Percentiles rank a stretch among this genome's conserved stretches.
These are phyloP conservation scores for Leccinum boreale DNA, from an alignment of 768 basidiomycete species.

Conservation along the genomic window DNA sequence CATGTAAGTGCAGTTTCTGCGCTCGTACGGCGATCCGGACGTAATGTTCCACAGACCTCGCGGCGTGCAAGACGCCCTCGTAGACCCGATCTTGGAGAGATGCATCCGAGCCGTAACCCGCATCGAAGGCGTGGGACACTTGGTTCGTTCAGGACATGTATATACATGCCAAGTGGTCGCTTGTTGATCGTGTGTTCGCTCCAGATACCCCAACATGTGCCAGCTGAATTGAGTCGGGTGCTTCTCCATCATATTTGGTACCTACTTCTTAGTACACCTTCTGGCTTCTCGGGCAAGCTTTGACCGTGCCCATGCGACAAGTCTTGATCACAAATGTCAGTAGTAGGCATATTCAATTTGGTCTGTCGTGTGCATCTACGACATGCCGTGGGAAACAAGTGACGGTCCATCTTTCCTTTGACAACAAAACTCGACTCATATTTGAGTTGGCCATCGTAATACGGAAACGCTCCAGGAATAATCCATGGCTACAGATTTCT, in stretches of 20 bases:
- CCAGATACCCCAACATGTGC: slow-evolving; percentile 29
- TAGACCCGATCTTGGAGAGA: slow-evolving; percentile 23
- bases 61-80: slow-evolving; percentile 30
- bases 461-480: background rate
- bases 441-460: too few species aligned
- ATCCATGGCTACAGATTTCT: slow-evolving; percentile 85
- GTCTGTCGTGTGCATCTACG: too few species aligned
- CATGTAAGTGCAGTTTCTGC: slow-evolving; percentile 37
- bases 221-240: slow-evolving; percentile 22
- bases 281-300: slow-evolving; percentile 11
- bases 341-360: too few species aligned
- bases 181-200: background rate
- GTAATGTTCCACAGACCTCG: slow-evolving; percentile 25
- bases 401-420: background rate
- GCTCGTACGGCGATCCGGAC: background rate
- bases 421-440: background rate
- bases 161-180: too few species aligned
- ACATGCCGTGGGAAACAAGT: background rate
- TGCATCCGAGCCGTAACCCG: slow-evolving; percentile 22
- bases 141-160: slow-evolving; percentile 21
- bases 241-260: slow-evolving; percentile 23
- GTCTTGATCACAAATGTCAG: too few species aligned
- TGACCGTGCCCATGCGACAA: slow-evolving; percentile 2
- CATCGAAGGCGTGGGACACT: slow-evolving; percentile 30
- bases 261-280: background rate